phyloP scores from a whole-genome alignment of 2,329 filamentous ascomycete species.

The Paracamarosporium sp. region DNA sequence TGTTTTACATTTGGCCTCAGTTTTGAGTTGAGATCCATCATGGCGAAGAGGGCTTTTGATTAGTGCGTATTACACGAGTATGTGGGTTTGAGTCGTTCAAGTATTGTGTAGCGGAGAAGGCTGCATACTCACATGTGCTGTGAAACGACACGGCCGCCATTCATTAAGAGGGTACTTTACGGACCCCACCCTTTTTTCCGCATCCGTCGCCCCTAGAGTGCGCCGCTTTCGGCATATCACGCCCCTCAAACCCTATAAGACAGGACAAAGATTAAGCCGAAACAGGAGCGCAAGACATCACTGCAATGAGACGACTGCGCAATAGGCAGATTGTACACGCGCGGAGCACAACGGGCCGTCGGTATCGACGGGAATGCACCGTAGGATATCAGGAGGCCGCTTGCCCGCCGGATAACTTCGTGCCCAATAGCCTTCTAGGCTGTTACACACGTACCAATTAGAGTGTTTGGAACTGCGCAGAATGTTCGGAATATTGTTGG shows the following conservation, averaged over 20 bases:
- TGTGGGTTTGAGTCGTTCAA: background rate
- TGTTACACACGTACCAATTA: constrained; percentile 1
- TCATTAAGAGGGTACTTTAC: background rate
- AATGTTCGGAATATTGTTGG: constrained; percentile 1
- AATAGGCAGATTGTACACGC: background rate
- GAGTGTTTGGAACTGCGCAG: background rate
- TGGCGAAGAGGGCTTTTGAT: background rate
- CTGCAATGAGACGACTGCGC: background rate
- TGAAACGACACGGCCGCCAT: background rate
- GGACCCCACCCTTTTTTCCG: background rate
- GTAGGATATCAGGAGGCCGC: background rate
- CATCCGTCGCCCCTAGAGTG: background rate
- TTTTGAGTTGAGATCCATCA: background rate
- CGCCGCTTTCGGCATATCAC: background rate
- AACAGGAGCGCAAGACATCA: background rate
- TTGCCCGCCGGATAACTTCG: background rate
- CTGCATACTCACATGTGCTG: background rate
- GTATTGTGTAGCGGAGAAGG: background rate
- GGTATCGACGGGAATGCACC: background rate
- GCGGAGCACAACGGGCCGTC: background rate
- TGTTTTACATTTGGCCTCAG: background rate
- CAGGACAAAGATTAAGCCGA: background rate
- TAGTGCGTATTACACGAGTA: background rate
- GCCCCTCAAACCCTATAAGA: constrained; percentile 7
- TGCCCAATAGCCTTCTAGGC: background rate